phyloP scores from a whole-genome alignment of 352 stramenopile genomes.

The Pythium vanterpoolii region DNA sequence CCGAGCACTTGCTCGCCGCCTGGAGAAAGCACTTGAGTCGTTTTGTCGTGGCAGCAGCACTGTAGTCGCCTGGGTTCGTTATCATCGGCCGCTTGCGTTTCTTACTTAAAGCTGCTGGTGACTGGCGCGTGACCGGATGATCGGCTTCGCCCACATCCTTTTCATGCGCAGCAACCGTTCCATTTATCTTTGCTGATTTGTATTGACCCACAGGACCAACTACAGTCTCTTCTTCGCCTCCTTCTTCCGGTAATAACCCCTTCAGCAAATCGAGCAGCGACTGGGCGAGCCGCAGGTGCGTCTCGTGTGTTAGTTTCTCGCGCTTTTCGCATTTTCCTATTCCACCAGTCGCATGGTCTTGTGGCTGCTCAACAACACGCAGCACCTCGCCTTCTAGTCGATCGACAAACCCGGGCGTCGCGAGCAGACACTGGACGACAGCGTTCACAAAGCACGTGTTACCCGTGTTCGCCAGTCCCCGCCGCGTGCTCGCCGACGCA shows the following conservation, averaged over 20 bases:
- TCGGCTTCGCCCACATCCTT: background rate
- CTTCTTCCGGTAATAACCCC: constrained; percentile 11
- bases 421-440: constrained; percentile 61
- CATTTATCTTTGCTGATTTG: background rate
- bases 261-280: constrained; percentile 18
- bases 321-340: background rate
- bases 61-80: constrained; percentile 6
- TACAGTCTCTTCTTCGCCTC: background rate
- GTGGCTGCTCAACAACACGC: background rate
- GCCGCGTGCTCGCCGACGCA: constrained; percentile 7
- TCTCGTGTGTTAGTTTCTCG: constrained; percentile 22
- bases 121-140: background rate
- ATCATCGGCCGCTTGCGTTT: constrained; percentile 17
- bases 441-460: constrained; percentile 81
- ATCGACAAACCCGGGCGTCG: constrained; percentile 37
- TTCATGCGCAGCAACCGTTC: background rate
- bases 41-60: constrained; percentile 4
- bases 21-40: constrained; percentile 29
- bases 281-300: constrained; percentile 27
- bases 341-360: background rate
- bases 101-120: background rate
- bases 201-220: background rate
- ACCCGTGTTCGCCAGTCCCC: constrained; percentile 56
- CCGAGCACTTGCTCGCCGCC: constrained; percentile 43
- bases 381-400: constrained; percentile 25